phyloP scores from a whole-genome alignment of 164 flowering plant genomes.

The Echeveria elegans region DNA sequence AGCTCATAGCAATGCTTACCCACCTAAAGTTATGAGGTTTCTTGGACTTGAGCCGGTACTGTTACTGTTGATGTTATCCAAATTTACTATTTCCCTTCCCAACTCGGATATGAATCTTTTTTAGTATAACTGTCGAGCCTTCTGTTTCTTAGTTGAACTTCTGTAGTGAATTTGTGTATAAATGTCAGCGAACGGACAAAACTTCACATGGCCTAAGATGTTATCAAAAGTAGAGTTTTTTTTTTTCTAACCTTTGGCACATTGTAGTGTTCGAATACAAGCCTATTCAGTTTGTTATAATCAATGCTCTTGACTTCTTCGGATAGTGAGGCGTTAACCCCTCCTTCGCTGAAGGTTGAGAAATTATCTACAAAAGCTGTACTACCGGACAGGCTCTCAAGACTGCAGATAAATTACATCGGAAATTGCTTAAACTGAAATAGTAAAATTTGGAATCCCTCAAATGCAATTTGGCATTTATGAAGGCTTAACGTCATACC shows the following conservation, averaged over 20 bases:
- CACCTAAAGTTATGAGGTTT: slow-evolving; percentile 16
- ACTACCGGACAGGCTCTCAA: not conserved
- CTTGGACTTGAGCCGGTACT: not conserved
- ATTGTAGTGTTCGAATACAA: not conserved
- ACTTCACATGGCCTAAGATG: not conserved
- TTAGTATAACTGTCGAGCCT: slow-evolving; percentile 1
- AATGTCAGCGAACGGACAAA: not conserved
- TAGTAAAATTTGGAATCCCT: not conserved
- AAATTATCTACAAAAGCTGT: not conserved
- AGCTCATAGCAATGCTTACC: slow-evolving; percentile 58
- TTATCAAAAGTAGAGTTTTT: not conserved
- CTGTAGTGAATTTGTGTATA: not conserved
- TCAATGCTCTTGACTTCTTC: not conserved
- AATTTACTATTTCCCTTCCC: not conserved
- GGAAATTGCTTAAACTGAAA: not conserved
- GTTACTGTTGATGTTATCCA: slow-evolving; percentile 48
- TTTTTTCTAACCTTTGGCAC: not conserved
- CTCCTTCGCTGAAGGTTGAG: not conserved
- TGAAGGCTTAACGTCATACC: slow-evolving; percentile 29
- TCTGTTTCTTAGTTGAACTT: not conserved
- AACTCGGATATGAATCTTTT: not conserved
- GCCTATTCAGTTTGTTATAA: not conserved
- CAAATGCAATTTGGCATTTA: not conserved
- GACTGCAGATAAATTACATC: not conserved
- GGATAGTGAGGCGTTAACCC: not conserved